Evolutionary conservation across 768 basidiomycete species (phyloP).

Genomic region (Trametes cubensis): DNA sequence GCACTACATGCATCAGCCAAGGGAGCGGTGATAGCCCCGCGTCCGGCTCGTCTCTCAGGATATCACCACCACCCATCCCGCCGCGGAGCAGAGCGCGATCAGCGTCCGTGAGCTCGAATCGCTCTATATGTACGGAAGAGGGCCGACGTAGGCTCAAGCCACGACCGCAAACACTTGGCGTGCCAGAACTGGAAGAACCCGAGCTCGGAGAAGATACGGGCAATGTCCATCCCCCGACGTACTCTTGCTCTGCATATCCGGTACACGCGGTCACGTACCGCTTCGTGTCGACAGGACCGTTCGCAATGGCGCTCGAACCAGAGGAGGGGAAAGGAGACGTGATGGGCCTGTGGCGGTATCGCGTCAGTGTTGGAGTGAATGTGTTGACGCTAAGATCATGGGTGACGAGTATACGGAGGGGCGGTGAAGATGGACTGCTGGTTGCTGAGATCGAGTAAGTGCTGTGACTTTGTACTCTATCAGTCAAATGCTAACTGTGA

Average conservation of each 20-base stretch:
- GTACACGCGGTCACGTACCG: slow-evolving; percentile 21
- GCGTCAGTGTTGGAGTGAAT: slow-evolving; percentile 29
- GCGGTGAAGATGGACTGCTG: slow-evolving; percentile 26
- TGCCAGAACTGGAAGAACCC: neutral
- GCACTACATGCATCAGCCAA: slow-evolving; percentile 4
- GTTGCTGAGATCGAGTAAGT: slow-evolving; percentile 32
- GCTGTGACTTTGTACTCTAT: neutral
- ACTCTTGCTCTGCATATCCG: slow-evolving; percentile 23
- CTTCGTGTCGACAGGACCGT: slow-evolving; percentile 28
- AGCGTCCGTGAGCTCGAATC: slow-evolving; percentile 8
- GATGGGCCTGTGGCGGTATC: slow-evolving; percentile 18
- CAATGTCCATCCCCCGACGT: slow-evolving; percentile 21
- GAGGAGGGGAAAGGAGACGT: slow-evolving; percentile 3
- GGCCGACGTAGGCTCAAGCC: slow-evolving; percentile 1
- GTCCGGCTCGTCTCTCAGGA: neutral
- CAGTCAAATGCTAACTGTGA: neutral
- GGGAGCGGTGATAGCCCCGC: neutral
- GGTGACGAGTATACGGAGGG: slow-evolving; percentile 28
- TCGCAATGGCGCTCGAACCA: slow-evolving; percentile 26
- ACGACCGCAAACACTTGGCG: slow-evolving; percentile 2
- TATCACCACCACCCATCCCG: slow-evolving; percentile 6
- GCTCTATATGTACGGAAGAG: slow-evolving; percentile 7
- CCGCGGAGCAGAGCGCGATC: slow-evolving; percentile 7
- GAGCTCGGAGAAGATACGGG: neutral
- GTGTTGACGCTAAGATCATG: slow-evolving; percentile 29